Evolutionary conservation across 148 eudicot species (phyloP).

Genomic region (Cornus controversa): DNA sequence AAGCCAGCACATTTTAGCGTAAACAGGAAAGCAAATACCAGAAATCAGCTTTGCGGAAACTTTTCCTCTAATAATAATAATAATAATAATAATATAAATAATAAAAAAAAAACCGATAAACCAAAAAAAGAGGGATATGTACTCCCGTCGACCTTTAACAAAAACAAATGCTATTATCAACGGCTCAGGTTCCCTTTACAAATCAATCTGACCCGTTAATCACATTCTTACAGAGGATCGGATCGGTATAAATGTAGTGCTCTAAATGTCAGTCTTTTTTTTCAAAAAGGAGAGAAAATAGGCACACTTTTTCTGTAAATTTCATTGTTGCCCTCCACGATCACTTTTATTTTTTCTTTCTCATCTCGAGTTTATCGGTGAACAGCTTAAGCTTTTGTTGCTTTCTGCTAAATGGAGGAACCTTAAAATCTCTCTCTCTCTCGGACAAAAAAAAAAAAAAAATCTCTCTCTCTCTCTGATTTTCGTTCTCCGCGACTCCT

Average conservation of each 20-base stretch:
- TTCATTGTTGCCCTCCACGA: conserved; percentile 14
- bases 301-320: conserved; percentile 15
- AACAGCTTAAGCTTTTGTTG: conserved; percentile 34
- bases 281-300: background rate
- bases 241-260: background rate
- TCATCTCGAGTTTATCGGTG: conserved; percentile 23
- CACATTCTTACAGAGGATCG: conserved; percentile 3
- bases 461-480: conserved; percentile 33
- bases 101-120: too few species aligned
- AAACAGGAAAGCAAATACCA: background rate
- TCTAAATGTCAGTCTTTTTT: background rate
- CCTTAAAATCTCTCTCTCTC: conserved; percentile 34
- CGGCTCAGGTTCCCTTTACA: conserved; percentile 18
- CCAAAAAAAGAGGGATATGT: background rate
- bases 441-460: too few species aligned
- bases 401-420: conserved; percentile 60
- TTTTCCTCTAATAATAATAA: background rate
- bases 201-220: conserved; percentile 27
- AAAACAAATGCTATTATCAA: conserved; percentile 1
- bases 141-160: background rate
- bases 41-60: background rate
- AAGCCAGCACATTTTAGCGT: background rate
- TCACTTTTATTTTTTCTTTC: conserved; percentile 20
- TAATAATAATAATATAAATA: too few species aligned
- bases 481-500: conserved; percentile 9